A percentile compares a stretch with the other conserved stretches of the same genome.
Evolutionary conservation across 2,329 filamentous ascomycete genomes (phyloP).

Genomic region (Rhinocladiella similis): DNA sequence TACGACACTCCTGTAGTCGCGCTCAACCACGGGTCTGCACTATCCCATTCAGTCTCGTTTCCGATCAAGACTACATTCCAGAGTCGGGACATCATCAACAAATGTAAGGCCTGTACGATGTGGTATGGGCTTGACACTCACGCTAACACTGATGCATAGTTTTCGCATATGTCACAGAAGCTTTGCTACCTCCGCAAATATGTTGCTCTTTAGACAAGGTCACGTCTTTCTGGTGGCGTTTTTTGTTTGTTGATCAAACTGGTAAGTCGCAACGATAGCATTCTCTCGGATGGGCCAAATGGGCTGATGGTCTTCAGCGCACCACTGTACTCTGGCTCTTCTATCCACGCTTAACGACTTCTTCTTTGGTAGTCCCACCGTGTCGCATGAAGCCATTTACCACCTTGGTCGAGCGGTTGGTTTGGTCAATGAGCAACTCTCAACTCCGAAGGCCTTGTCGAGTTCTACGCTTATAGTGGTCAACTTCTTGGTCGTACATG

Average conservation of each 20-base stretch:
- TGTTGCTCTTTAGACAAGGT: neutral
- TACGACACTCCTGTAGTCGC: neutral
- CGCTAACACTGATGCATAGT: neutral
- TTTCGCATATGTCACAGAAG: neutral
- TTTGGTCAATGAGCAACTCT: neutral
- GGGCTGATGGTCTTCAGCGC: neutral
- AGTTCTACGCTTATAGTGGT: neutral
- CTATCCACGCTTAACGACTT: neutral
- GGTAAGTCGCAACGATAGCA: neutral
- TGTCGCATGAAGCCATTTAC: neutral
- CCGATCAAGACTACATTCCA: neutral
- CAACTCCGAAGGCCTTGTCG: neutral
- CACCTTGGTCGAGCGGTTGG: neutral
- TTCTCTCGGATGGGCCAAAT: neutral
- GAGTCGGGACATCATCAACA: neutral
- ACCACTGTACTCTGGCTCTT: slow-evolving; percentile 1
- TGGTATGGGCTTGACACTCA: no score
- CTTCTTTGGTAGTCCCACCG: neutral
- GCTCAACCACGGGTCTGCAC: neutral
- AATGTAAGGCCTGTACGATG: neutral
- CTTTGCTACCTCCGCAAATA: neutral
- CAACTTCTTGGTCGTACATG: neutral
- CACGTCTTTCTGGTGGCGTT: neutral
- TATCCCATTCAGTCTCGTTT: neutral
- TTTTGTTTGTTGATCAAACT: neutral